Evolutionary conservation across 768 basidiomycete genomes (phyloP), one percentile per base, ranked within the genome.

Genomic region (Hirschioporus abietinus): DNA sequence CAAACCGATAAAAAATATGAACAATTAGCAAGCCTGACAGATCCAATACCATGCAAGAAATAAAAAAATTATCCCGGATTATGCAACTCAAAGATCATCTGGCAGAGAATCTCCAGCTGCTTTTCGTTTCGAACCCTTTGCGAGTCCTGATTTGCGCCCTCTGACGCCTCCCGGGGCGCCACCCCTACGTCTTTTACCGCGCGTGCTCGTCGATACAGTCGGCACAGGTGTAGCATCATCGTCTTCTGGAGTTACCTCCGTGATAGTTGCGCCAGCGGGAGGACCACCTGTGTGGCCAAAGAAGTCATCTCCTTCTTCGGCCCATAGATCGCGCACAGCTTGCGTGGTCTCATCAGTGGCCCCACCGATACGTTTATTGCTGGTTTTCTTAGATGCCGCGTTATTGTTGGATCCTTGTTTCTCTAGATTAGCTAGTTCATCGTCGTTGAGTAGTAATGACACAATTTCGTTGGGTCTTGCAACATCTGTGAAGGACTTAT

Each of bases 381-480:
- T 69, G 57, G 76, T 72, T 65, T 76, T 77, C 23, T 73, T 69
- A 17, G 85, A 74, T 35, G 74, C 73, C 59, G 77, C 36, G 18
- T 77, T 67, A n/a, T 69, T 66, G 25, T 76, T 77, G 9, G 85
- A 78, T 18, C 25, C 25, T 25, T 69, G 58, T 10, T 81, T 79
- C 66, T 87, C 87, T 52, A 93, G 77, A 60, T 83, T 86, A 2
- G 90, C 93, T 18, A 98, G 78, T 72, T 99, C 96, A 71, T 97
- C 95, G 71, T 98, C 96, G 72, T 95, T 96, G 72, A 99, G 84
- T 63, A 99, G 81, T 60, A 99, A 78, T 68, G 95, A 95, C 18
- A 96, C 96, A 65, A 99, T 97, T 76, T 99, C 97, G 78, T 93
- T 96, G 27, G 95, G 93, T 75, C 95, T 96, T 23, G 94, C 87